These are phyloP conservation scores for Agrocybe pediades DNA, from an alignment of 768 basidiomycete species.

Conservation along the genomic window DNA sequence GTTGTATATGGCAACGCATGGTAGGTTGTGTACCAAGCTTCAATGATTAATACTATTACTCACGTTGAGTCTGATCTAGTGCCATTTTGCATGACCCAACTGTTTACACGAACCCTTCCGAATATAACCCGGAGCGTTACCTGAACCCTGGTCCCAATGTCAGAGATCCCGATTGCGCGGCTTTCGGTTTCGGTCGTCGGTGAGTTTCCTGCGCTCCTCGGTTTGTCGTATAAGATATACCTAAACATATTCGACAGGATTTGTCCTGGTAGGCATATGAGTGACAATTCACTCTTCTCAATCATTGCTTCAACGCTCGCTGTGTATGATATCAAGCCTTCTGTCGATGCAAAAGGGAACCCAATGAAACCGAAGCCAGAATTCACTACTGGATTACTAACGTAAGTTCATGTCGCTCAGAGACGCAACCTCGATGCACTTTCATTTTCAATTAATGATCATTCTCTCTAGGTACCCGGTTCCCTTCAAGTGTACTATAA, in stretches of 20 bases:
- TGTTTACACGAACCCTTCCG: conserved; percentile 1
- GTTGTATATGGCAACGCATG: conserved; percentile 5
- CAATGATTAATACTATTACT: background rate
- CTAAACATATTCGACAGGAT: conserved; percentile 8
- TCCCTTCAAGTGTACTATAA: conserved; percentile 8
- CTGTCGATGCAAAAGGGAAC: conserved; percentile 13
- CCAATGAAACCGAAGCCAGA: conserved; percentile 1
- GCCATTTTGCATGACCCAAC: conserved; percentile 2
- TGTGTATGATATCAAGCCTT: conserved; percentile 14
- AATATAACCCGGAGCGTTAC: conserved; percentile 2
- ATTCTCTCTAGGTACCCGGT: conserved; percentile 1
- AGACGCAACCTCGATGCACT: background rate
- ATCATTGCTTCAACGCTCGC: conserved; percentile 17
- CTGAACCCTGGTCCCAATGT: background rate
- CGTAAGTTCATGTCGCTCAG: background rate
- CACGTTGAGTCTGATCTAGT: background rate
- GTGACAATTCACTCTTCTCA: conserved; percentile 16
- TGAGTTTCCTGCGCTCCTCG: too few species aligned
- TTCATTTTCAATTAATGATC: background rate
- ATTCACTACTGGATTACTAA: background rate
- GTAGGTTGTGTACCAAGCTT: background rate
- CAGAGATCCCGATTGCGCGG: conserved; percentile 1
- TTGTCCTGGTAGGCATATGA: conserved; percentile 20
- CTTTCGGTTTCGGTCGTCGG: conserved; percentile 5
- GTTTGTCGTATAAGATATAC: too few species aligned